Conservation (phyloP, 257 asterid genomes). For the Salvia splendens region DNA sequence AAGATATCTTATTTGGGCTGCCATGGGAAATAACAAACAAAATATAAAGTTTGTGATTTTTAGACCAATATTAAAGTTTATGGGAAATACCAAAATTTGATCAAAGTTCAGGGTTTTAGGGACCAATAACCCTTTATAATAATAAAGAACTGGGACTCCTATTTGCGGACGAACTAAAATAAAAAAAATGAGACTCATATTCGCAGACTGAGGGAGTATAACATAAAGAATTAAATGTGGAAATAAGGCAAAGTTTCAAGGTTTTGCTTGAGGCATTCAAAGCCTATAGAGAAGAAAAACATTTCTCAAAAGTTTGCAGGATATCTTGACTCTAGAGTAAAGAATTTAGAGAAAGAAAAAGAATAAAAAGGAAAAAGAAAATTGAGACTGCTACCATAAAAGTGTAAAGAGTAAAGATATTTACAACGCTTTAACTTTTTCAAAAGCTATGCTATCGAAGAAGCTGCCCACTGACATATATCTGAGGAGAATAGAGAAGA, state of each 20-base stretch:
- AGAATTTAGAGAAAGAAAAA: conserved; percentile 15
- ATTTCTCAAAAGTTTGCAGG: conserved; percentile 26
- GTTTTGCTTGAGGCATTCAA: conserved; percentile 5
- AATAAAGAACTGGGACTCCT: too few species aligned
- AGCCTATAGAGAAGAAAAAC: conserved; percentile 22
- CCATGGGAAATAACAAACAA: too few species aligned
- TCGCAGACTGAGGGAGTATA: too few species aligned
- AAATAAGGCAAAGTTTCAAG: conserved; percentile 12
- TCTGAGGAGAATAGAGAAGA: not conserved
- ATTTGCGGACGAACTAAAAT: too few species aligned
- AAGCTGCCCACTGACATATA: conserved; percentile 40
- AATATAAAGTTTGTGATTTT: too few species aligned
- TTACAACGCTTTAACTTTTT: conserved; percentile 40
- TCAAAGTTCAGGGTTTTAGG: too few species aligned
- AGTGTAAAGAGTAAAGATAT: conserved; percentile 35
- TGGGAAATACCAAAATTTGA: too few species aligned
- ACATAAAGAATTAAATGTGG: not conserved
- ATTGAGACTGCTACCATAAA: conserved; percentile 37
- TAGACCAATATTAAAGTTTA: too few species aligned
- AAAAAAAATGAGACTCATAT: too few species aligned
- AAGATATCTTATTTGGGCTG: too few species aligned
- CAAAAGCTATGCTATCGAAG: conserved; percentile 39
- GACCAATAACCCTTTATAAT: too few species aligned
- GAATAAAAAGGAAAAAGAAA: not conserved
- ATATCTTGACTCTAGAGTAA: conserved; percentile 28